phyloP scores from a whole-genome alignment of 2,329 filamentous ascomycete species.

The Trichothecium sympodiale region DNA sequence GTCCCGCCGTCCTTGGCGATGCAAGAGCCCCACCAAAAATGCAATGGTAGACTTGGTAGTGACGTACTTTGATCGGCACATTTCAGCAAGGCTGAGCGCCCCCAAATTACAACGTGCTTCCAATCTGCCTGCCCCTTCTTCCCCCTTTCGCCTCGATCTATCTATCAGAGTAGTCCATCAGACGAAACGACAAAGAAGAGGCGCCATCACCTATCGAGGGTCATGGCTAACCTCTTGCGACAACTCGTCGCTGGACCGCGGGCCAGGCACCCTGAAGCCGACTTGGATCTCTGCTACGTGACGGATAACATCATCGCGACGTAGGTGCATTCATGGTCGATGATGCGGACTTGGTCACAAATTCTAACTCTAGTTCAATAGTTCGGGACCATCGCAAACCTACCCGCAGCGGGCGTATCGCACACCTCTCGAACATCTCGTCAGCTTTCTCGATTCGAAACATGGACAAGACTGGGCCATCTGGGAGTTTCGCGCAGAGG shows the following conservation, averaged over 20 bases:
- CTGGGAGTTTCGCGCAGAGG: slow-evolving; percentile 96
- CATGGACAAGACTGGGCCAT: slow-evolving; percentile 84
- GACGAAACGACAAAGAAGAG: no score
- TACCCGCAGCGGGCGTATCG: slow-evolving; percentile 90
- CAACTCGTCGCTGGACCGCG: slow-evolving; percentile 87
- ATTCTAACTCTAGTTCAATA: slow-evolving; percentile 24
- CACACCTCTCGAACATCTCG: slow-evolving; percentile 79
- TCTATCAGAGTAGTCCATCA: no score
- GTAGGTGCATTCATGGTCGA: slow-evolving; percentile 18
- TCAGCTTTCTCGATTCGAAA: slow-evolving; percentile 76
- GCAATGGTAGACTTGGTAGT: no score
- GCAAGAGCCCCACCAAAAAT: no score
- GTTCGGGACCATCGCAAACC: slow-evolving; percentile 79
- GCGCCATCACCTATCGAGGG: neutral
- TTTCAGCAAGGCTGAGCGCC: no score
- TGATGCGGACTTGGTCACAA: neutral
- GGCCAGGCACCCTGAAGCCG: slow-evolving; percentile 72
- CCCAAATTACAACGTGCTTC: no score
- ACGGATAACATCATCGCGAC: slow-evolving; percentile 65
- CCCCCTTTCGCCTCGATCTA: no score
- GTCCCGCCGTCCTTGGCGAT: no score
- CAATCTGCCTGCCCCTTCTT: no score
- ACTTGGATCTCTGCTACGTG: slow-evolving; percentile 91
- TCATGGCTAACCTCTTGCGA: slow-evolving; percentile 67
- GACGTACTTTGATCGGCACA: no score